A percentile compares a stretch with the other conserved stretches of the same genome.
Evolutionary conservation across 805 yeast species (phyloP).

Genomic region (Lipomyces chichibuensis): DNA sequence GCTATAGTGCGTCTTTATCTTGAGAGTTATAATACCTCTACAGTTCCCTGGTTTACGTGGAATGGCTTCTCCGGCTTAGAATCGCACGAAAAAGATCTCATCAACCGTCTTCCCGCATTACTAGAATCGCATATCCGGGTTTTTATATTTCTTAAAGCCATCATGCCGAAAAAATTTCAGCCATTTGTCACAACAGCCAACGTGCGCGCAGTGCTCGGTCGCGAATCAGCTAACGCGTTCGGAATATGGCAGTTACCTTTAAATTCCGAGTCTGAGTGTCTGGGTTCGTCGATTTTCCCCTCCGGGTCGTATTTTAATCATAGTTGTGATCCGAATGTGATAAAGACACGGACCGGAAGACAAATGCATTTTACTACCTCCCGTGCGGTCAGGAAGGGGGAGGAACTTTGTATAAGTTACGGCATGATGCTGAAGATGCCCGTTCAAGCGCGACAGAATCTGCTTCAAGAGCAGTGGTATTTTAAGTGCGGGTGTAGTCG

Average conservation of each 20-base stretch:
- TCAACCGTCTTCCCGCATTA: constrained; percentile 21
- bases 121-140: constrained; percentile 30
- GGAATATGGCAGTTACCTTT: constrained; percentile 62
- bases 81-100: constrained; percentile 26
- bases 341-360: constrained; percentile 50
- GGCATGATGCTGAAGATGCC: constrained; percentile 54
- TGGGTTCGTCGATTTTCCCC: constrained; percentile 65
- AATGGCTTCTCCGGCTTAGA: constrained; percentile 16
- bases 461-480: constrained; percentile 59
- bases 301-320: constrained; percentile 71
- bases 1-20: constrained; percentile 36
- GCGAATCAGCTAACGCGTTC: constrained; percentile 68
- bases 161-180: constrained; percentile 15
- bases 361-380: constrained; percentile 51
- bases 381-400: constrained; percentile 48
- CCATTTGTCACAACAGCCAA: constrained; percentile 47
- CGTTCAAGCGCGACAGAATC: constrained; percentile 48
- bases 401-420: constrained; percentile 63
- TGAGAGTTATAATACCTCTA: constrained; percentile 17
- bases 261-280: constrained; percentile 50
- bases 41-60: constrained; percentile 10
- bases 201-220: constrained; percentile 57
- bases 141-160: constrained; percentile 15
- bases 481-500: constrained; percentile 58
- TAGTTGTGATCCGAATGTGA: constrained; percentile 59